Conservation (phyloP, 345 rosid genomes). For the Bruguiera gymnorhiza region DNA sequence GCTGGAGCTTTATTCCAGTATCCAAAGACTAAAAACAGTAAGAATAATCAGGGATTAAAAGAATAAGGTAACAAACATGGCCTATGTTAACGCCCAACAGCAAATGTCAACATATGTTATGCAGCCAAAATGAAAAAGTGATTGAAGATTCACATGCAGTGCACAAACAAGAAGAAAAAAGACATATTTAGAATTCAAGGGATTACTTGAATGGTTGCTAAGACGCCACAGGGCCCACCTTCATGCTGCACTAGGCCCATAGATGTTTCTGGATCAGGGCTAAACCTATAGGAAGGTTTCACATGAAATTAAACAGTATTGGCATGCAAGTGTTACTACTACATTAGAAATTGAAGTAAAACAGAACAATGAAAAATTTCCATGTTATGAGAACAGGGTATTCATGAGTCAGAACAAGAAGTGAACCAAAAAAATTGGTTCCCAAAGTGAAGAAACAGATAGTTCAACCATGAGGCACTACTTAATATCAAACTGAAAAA, state of each 20-base stretch:
- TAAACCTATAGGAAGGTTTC: constrained; percentile 62
- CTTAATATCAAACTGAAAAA: neutral
- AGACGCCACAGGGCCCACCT: constrained; percentile 99
- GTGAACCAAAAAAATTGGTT: neutral
- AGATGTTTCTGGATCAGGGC: constrained; percentile 92
- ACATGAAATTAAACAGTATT: constrained; percentile 27
- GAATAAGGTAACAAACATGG: too few species aligned
- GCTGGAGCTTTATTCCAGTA: too few species aligned
- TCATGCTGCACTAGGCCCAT: constrained; percentile 99
- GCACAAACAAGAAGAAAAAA: constrained; percentile 12
- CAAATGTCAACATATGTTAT: neutral
- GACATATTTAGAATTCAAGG: constrained; percentile 14
- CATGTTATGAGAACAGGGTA: neutral
- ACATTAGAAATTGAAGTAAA: constrained; percentile 7
- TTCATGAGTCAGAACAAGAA: neutral
- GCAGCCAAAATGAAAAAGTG: neutral
- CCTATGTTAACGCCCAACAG: neutral
- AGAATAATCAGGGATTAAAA: too few species aligned
- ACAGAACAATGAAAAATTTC: constrained; percentile 2
- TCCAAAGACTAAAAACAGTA: too few species aligned
- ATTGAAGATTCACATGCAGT: constrained; percentile 6
- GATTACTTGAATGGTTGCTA: constrained; percentile 93
- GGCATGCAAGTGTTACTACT: constrained; percentile 15
- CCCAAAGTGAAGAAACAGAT: neutral
- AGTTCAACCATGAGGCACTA: neutral